Conservation (phyloP, 257 asterid species). For the Capsicum chinense region DNA sequence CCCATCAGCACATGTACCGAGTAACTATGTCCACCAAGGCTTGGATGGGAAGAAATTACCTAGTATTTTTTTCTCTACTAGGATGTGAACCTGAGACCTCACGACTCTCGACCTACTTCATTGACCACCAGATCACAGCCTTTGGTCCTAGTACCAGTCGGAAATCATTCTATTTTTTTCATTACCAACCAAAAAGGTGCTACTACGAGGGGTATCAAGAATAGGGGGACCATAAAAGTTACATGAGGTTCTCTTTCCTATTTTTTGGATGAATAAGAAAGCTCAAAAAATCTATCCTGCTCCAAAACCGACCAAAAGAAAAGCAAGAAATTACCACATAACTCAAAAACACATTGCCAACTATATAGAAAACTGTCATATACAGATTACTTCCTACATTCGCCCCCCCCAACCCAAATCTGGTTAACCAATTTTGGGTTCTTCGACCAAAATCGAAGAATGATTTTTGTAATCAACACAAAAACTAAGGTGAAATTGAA, state of each 20-base stretch:
- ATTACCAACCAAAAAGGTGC: background rate
- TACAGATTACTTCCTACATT: background rate
- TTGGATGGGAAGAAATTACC: too few relatives aligned
- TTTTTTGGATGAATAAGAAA: background rate
- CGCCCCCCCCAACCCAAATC: too few relatives aligned
- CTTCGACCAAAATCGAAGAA: too few relatives aligned
- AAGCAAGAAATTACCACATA: background rate
- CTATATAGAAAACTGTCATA: background rate
- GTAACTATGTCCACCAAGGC: background rate
- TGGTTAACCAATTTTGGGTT: too few relatives aligned
- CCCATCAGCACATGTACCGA: too few relatives aligned
- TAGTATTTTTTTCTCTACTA: too few relatives aligned
- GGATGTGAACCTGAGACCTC: too few relatives aligned
- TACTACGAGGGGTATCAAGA: slow-evolving; percentile 18
- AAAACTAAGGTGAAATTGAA: too few relatives aligned
- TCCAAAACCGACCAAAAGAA: slow-evolving; percentile 7
- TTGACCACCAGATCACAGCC: too few relatives aligned
- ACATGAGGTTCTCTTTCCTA: background rate
- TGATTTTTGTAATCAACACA: too few relatives aligned
- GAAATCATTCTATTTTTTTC: background rate
- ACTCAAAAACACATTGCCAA: background rate
- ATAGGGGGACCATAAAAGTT: background rate
- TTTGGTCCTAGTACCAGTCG: background rate
- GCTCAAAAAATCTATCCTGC: slow-evolving; percentile 19
- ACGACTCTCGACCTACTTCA: too few relatives aligned